A percentile compares a stretch with the other conserved stretches of the same genome.
These are phyloP conservation scores for Cladosporium sp. DNA, from an alignment of 2,329 filamentous ascomycete species.

Conservation along the genomic window DNA sequence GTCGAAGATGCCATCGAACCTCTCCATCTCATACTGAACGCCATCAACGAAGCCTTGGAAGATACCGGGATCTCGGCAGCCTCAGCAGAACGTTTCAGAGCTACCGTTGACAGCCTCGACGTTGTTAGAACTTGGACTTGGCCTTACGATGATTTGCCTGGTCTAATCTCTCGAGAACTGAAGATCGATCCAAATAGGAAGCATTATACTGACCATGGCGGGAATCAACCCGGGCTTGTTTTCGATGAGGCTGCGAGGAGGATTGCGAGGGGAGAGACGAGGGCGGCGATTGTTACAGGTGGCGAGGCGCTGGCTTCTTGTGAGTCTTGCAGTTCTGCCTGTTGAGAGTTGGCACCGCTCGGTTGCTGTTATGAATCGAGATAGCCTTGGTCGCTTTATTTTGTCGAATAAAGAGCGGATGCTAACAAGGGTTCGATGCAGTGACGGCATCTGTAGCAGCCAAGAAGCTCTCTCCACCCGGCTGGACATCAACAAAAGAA, in stretches of 20 bases:
- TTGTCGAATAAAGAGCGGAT: neutral
- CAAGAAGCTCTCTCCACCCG: slow-evolving; percentile 53
- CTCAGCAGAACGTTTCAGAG: slow-evolving; percentile 33
- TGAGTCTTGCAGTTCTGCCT: slow-evolving; percentile 27
- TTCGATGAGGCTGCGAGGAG: slow-evolving; percentile 61
- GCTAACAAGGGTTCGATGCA: slow-evolving; percentile 20
- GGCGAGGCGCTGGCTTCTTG: slow-evolving; percentile 62
- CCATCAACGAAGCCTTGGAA: slow-evolving; percentile 49
- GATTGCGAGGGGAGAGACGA: slow-evolving; percentile 51
- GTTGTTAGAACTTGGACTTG: slow-evolving; percentile 64
- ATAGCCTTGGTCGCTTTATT: neutral
- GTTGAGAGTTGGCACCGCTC: neutral
- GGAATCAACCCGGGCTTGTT: slow-evolving; percentile 58
- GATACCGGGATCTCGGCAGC: slow-evolving; percentile 42
- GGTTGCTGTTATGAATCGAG: no score
- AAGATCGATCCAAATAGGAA: slow-evolving; percentile 46
- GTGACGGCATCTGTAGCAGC: slow-evolving; percentile 51
- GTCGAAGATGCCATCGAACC: slow-evolving; percentile 56
- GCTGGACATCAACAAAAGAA: slow-evolving; percentile 53
- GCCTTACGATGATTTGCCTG: slow-evolving; percentile 58
- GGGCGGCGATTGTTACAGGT: slow-evolving; percentile 56
- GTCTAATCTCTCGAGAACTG: slow-evolving; percentile 49
- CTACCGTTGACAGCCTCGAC: slow-evolving; percentile 54
- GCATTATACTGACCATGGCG: slow-evolving; percentile 56
- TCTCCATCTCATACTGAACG: slow-evolving; percentile 54